Percentiles rank a stretch among this genome's conserved stretches.
Conservation (phyloP, 2,329 filamentous ascomycete genomes). For the Canariomyces notabilis region DNA sequence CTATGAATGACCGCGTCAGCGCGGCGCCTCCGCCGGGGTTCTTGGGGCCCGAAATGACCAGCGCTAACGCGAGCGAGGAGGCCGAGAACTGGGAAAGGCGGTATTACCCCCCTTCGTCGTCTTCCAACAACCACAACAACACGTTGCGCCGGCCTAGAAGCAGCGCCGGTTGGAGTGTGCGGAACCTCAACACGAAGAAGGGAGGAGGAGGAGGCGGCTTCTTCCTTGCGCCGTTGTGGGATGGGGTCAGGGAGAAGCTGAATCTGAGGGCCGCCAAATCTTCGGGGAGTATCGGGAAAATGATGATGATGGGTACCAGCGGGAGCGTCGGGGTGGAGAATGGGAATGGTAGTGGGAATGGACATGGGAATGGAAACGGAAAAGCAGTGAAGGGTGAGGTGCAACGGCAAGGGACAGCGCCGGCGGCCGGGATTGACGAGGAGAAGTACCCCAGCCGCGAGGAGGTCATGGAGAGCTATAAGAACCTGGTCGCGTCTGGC, state of each 20-base stretch:
- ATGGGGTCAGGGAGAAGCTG: slow-evolving; percentile 30
- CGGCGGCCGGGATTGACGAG: slow-evolving; percentile 27
- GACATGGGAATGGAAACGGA: not conserved
- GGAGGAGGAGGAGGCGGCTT: too few species aligned
- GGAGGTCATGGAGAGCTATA: slow-evolving; percentile 52
- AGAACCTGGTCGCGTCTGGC: slow-evolving; percentile 50
- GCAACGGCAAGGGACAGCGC: not conserved
- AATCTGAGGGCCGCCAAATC: slow-evolving; percentile 25
- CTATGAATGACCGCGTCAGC: slow-evolving; percentile 77
- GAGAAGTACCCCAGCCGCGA: slow-evolving; percentile 34
- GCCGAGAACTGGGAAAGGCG: not conserved
- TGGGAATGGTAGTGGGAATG: not conserved
- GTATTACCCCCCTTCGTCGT: not conserved
- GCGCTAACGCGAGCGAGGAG: not conserved
- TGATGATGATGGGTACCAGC: slow-evolving; percentile 9
- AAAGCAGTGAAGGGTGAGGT: not conserved
- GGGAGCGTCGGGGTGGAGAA: not conserved
- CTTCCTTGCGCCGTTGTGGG: slow-evolving; percentile 32
- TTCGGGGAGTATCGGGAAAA: slow-evolving; percentile 20
- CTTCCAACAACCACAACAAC: too few species aligned
- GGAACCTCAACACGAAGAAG: slow-evolving; percentile 10
- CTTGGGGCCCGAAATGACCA: slow-evolving; percentile 40
- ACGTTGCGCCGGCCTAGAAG: slow-evolving; percentile 8
- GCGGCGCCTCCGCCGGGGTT: slow-evolving; percentile 65
- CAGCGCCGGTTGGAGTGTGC: slow-evolving; percentile 8